phyloP scores from a whole-genome alignment of 2,329 filamentous ascomycete genomes.

The Beauveria brongniartii region DNA sequence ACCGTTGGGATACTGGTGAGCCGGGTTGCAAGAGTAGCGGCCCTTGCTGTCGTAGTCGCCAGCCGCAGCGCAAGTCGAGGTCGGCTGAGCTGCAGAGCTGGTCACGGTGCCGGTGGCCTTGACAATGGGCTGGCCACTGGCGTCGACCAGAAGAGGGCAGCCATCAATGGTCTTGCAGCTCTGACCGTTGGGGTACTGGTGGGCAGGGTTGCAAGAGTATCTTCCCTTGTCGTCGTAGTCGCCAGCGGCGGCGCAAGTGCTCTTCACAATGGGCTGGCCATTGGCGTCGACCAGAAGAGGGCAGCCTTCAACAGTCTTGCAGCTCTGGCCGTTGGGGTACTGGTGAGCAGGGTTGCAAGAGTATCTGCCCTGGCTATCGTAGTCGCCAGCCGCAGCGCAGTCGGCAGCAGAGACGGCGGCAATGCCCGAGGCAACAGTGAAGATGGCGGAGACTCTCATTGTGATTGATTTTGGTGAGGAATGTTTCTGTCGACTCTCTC shows the following conservation, averaged over 20 bases:
- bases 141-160: slow-evolving; percentile 12
- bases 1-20: slow-evolving; percentile 16
- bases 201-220: slow-evolving; percentile 17
- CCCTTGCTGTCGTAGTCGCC: slow-evolving; percentile 8
- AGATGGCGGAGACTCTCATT: neutral
- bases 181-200: slow-evolving; percentile 16
- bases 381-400: slow-evolving; percentile 11
- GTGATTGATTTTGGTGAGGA: neutral
- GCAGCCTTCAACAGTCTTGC: slow-evolving; percentile 10
- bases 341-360: slow-evolving; percentile 17
- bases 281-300: neutral
- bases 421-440: neutral
- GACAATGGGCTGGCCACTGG: neutral
- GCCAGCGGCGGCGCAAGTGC: slow-evolving; percentile 10
- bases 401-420: slow-evolving; percentile 4
- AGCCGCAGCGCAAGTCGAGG: too few relatives aligned
- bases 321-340: slow-evolving; percentile 16
- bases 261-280: neutral
- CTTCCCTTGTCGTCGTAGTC: slow-evolving; percentile 11
- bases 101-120: neutral
- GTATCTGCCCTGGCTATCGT: slow-evolving; percentile 14
- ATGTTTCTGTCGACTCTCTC: neutral
- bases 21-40: slow-evolving; percentile 17
- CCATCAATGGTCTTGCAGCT: slow-evolving; percentile 13
- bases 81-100: too few relatives aligned